These are phyloP conservation scores for Arachis monticola DNA, from an alignment of 331 rosid species.

Conservation along the genomic window DNA sequence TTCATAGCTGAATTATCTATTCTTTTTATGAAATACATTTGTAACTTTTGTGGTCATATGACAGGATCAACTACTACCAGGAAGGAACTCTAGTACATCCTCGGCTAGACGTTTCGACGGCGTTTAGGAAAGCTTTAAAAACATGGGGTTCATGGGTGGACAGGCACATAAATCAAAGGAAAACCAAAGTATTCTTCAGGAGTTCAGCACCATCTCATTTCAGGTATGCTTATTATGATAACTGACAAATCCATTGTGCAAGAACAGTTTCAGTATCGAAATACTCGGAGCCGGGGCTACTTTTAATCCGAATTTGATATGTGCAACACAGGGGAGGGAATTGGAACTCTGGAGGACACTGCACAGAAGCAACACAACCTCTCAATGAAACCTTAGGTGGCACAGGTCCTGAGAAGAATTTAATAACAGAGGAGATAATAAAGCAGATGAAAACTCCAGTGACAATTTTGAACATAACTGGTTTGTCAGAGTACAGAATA, in stretches of 20 bases:
- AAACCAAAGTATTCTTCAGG: conserved; percentile 81
- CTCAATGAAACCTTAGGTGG: conserved; percentile 47
- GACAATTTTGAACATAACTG: conserved; percentile 71
- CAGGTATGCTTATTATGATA: conserved; percentile 60
- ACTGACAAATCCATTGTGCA: conserved; percentile 1
- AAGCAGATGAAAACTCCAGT: conserved; percentile 76
- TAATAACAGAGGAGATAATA: conserved; percentile 62
- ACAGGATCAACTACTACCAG: conserved; percentile 85
- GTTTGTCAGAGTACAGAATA: conserved; percentile 70
- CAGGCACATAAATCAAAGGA: conserved; percentile 60
- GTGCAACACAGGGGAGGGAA: conserved; percentile 73
- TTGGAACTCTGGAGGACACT: conserved; percentile 96
- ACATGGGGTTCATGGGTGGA: conserved; percentile 95
- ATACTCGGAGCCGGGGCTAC: background rate
- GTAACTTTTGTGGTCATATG: conserved; percentile 22
- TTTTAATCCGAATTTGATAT: conserved; percentile 28
- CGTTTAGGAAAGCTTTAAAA: conserved; percentile 73
- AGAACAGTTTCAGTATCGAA: background rate
- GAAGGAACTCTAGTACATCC: conserved; percentile 85
- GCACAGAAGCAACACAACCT: conserved; percentile 68
- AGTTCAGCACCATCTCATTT: conserved; percentile 93
- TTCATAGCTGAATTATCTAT: conserved; percentile 2
- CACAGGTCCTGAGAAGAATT: conserved; percentile 53
- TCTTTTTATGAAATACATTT: background rate
- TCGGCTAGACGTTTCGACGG: conserved; percentile 64